These are phyloP conservation scores for Sporobolomyces pararoseus DNA, from an alignment of 768 basidiomycete genomes.

Conservation along the genomic window DNA sequence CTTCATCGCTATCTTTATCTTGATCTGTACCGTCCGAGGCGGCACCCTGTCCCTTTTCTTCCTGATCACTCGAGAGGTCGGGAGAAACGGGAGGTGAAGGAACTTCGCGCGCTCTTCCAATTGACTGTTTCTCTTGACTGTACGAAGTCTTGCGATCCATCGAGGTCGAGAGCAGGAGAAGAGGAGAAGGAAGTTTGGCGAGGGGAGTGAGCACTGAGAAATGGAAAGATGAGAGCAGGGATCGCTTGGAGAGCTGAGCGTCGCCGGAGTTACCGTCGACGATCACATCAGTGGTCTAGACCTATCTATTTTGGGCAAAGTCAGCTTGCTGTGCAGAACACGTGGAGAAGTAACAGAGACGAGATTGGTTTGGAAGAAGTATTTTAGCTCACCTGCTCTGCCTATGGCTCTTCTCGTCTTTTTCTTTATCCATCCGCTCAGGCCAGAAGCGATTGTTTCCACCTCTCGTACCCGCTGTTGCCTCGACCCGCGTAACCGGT, in stretches of 20 bases:
- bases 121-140: background rate
- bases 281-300: background rate
- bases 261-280: background rate
- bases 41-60: background rate
- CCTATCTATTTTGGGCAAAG: background rate
- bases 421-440: too few species aligned
- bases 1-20: background rate
- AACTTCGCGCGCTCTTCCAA: background rate
- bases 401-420: too few species aligned
- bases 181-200: too few species aligned
- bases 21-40: background rate
- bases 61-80: background rate
- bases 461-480: background rate
- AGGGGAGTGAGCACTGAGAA: too few species aligned
- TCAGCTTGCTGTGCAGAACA: too few species aligned
- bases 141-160: background rate
- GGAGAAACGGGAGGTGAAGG: background rate
- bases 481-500: background rate
- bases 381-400: too few species aligned
- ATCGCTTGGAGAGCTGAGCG: constrained; percentile 1
- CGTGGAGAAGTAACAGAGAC: too few species aligned
- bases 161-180: too few species aligned
- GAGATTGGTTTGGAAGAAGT: too few species aligned
- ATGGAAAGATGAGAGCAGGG: background rate
- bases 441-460: background rate